Evolutionary conservation across 371 early-diverging fungal genomes (phyloP).

Genomic region (Fennellomyces sp.): DNA sequence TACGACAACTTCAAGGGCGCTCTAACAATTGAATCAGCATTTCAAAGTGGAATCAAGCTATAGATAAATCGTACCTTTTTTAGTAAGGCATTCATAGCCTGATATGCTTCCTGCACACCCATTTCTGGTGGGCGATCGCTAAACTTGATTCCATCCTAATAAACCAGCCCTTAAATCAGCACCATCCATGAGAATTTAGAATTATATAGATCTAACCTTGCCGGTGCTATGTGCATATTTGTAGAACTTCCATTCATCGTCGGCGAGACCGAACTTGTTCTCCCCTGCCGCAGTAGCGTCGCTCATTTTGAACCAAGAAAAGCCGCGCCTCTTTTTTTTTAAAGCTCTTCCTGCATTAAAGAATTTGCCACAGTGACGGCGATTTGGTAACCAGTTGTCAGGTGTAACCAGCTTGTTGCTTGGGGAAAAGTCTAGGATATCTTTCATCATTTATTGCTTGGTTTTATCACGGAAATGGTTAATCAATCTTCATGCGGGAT

Average conservation of each 20-base stretch:
- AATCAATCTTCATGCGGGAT: conserved; percentile 35
- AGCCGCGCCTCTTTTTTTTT: neutral
- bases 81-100: conserved; percentile 52
- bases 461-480: neutral
- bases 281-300: conserved; percentile 27
- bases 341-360: too few relatives aligned
- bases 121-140: conserved; percentile 49
- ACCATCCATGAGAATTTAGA: neutral
- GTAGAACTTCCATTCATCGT: conserved; percentile 20
- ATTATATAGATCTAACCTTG: conserved; percentile 4
- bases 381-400: too few relatives aligned
- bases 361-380: too few relatives aligned
- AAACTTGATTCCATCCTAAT: conserved; percentile 36
- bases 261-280: conserved; percentile 13
- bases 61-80: conserved; percentile 42
- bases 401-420: too few relatives aligned
- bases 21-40: conserved; percentile 11
- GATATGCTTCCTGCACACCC: conserved; percentile 41
- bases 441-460: too few relatives aligned
- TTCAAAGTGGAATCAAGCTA: neutral
- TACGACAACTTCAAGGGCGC: conserved; percentile 29
- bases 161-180: conserved; percentile 9
- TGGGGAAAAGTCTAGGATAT: too few relatives aligned
- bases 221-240: conserved; percentile 12
- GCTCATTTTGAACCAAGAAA: neutral